Percentiles rank a stretch among this genome's conserved stretches.
These are phyloP conservation scores for Helotiales sp. DNA, from an alignment of 2,329 filamentous ascomycete species.

Conservation along the genomic window DNA sequence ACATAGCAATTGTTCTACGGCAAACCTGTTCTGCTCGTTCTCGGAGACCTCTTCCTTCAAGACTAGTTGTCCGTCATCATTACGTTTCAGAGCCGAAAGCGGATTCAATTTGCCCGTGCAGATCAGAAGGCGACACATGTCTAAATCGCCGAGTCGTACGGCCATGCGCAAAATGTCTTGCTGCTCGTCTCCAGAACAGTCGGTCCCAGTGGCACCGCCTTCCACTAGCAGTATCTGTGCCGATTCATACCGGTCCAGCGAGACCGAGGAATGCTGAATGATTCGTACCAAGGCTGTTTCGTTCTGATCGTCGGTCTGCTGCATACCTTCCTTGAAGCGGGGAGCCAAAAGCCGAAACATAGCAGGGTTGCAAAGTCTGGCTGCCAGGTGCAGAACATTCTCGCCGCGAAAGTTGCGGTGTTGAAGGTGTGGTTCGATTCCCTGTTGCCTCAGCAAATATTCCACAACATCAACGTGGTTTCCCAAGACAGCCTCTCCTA, in stretches of 20 bases:
- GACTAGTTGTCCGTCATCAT: constrained; percentile 7
- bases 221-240: constrained; percentile 14
- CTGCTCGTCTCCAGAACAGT: constrained; percentile 9
- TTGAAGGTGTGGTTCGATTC: constrained; percentile 19
- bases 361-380: constrained; percentile 17
- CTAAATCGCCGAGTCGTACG: constrained; percentile 11
- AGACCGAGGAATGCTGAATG: constrained; percentile 5
- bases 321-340: constrained; percentile 13
- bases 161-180: constrained; percentile 14
- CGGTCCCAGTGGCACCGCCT: constrained; percentile 8
- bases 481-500: constrained; percentile 15
- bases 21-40: constrained; percentile 14
- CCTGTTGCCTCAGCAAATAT: constrained; percentile 16
- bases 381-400: constrained; percentile 18
- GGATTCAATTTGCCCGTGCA: constrained; percentile 13
- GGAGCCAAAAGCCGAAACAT: constrained; percentile 15
- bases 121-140: constrained; percentile 17
- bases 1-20: constrained; percentile 11
- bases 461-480: constrained; percentile 18
- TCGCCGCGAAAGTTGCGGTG: constrained; percentile 8
- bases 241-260: constrained; percentile 15
- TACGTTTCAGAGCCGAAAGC: constrained; percentile 12
- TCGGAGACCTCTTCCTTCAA: constrained; percentile 14
- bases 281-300: constrained; percentile 18
- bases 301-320: constrained; percentile 13